Conservation (phyloP, 805 yeast species). For the Metschnikowia rubicola region DNA sequence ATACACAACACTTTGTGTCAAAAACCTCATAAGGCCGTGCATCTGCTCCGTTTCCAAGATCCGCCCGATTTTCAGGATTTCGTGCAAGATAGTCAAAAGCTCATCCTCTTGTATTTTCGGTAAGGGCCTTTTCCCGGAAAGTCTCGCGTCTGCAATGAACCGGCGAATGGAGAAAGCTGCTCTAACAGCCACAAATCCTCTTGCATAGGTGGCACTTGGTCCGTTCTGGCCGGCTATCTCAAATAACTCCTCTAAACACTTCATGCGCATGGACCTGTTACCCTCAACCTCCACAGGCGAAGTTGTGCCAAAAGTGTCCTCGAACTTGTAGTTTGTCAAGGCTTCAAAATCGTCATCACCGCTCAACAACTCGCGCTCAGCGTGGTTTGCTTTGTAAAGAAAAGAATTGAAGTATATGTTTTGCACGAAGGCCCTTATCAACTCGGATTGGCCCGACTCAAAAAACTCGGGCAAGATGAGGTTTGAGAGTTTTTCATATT, state of each 20-base stretch:
- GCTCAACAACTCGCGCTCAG: constrained; percentile 34
- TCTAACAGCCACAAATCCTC: constrained; percentile 49
- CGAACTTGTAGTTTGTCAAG: constrained; percentile 35
- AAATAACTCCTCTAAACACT: constrained; percentile 53
- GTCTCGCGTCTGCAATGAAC: constrained; percentile 57
- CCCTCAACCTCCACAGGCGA: constrained; percentile 42
- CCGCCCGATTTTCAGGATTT: constrained; percentile 27
- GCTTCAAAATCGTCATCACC: constrained; percentile 18
- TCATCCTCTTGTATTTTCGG: constrained; percentile 66
- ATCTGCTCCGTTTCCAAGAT: constrained; percentile 1
- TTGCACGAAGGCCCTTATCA: constrained; percentile 43
- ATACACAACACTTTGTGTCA: constrained; percentile 13
- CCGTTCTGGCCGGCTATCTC: constrained; percentile 29
- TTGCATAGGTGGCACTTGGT: constrained; percentile 11
- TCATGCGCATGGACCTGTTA: constrained; percentile 47
- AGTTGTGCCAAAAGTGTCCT: constrained; percentile 62
- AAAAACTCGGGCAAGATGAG: constrained; percentile 41
- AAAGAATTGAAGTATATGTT: constrained; percentile 59
- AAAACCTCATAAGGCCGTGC: constrained; percentile 9
- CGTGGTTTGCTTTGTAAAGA: constrained; percentile 53
- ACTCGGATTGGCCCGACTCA: constrained; percentile 10
- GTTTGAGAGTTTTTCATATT: constrained; percentile 40
- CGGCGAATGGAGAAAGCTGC: constrained; percentile 59
- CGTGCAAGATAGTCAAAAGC: constrained; percentile 44
- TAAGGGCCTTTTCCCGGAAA: constrained; percentile 62